Base-by-base conservation (phyloP, 306 rosid species). In the Amphicarpaea edgeworthii region DNA sequence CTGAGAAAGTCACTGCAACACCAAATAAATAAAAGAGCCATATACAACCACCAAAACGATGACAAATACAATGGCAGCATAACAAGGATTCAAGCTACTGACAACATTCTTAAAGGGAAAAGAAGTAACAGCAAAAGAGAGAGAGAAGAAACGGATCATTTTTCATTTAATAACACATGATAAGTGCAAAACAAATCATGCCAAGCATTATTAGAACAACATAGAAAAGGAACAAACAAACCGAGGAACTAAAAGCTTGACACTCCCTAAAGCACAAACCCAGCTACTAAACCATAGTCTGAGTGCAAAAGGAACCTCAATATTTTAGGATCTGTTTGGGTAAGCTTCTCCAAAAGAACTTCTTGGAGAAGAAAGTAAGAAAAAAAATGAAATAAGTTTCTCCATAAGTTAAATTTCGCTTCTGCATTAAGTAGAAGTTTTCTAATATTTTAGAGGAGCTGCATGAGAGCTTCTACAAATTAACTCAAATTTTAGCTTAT, bases 21-120 rank as follows among this genome's bases (percentile, higher is more conserved):
- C 66, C 51, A 59, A 69, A 19, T 43, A 40, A 34, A 34, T 6
- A 46, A 65, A 64, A 63, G 64, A 62, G 60, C 46, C 59, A 45
- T n/a, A n/a, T n/a, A n/a, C 17, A 70, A 67, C 69, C 53, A 72
- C 78, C 24, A 32, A 68, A 70, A 32, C 11, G 40, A 63, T 57
- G 54, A 77, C 28, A 45, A 77, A 49, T 32, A 15, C 24, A 68
- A 62, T 20, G 28, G 17, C 55, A 70, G 62, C 14, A 68, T 32
- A 24, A 69, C 68, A 77, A 58, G 42, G 28, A 59, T 50, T 37
- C 32, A 67, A 49, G 70, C 43, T 23, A 62, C 43, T 49, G 15
- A 30, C 51, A 64, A 58, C 59, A 19, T 59, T 41, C 26, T 30
- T 34, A 58, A 2, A 28, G 11, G 26, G n/a, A 28, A 46, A 72